These are phyloP conservation scores for Phyllosticta citrichinensis DNA, from an alignment of 2,329 filamentous ascomycete genomes.

Conservation along the genomic window DNA sequence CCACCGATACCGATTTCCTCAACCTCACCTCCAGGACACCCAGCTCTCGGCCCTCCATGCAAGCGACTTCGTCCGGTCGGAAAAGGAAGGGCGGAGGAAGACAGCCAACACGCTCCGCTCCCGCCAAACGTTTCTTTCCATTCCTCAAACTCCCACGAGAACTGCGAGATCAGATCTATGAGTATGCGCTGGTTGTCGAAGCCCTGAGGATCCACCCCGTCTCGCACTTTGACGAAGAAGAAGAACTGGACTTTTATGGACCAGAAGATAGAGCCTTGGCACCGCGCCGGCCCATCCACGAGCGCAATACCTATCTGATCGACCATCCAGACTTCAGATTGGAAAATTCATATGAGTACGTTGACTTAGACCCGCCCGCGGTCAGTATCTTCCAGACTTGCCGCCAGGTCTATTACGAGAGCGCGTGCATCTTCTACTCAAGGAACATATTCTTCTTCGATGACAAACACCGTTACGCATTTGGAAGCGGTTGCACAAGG, in stretches of 20 bases:
- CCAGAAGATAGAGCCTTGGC: too few species aligned
- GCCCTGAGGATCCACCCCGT: neutral
- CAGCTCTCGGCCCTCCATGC: too few species aligned
- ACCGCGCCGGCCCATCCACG: too few species aligned
- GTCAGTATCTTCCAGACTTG: neutral
- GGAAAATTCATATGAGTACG: neutral
- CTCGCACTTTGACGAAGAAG: too few species aligned
- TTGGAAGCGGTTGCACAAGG: too few species aligned
- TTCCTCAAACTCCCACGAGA: neutral
- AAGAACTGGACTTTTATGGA: too few species aligned
- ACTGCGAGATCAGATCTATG: neutral
- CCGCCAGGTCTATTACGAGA: neutral
- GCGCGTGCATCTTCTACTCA: neutral
- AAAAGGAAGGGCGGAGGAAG: too few species aligned
- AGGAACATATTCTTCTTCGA: neutral
- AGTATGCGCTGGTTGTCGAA: neutral
- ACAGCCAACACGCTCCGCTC: too few species aligned
- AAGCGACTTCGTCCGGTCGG: too few species aligned
- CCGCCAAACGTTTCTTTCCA: neutral
- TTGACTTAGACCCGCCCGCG: neutral
- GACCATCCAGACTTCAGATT: neutral
- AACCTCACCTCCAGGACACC: too few species aligned
- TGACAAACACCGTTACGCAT: too few species aligned
- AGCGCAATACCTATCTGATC: neutral
- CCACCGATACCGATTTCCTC: too few species aligned